Conservation (phyloP, 73 alveolate genomes). For the Breviolum minutum region DNA sequence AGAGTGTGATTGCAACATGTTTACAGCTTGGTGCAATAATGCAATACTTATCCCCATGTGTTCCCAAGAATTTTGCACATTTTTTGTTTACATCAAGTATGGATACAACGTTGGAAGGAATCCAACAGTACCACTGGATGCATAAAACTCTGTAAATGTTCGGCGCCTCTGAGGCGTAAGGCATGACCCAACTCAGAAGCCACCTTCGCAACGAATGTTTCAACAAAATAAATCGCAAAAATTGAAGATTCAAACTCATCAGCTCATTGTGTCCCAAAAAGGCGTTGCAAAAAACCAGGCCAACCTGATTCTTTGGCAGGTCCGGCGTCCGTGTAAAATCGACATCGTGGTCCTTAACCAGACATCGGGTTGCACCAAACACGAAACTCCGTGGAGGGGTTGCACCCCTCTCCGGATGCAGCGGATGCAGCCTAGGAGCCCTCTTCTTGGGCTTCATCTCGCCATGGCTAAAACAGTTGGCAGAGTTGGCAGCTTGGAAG, state of each 20-base stretch:
- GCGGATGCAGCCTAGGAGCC: not conserved
- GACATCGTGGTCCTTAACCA: slow-evolving; percentile 47
- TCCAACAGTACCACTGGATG: too few relatives aligned
- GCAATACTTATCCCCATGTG: too few relatives aligned
- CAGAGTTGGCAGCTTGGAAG: not conserved
- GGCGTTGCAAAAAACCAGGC: not conserved
- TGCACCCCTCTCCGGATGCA: not conserved
- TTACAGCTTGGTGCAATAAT: not conserved
- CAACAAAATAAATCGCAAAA: too few relatives aligned
- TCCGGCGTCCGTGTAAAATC: slow-evolving; percentile 36
- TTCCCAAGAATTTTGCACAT: too few relatives aligned
- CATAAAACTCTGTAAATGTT: not conserved
- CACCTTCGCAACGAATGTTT: not conserved
- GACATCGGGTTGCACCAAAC: not conserved
- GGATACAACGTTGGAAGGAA: too few relatives aligned
- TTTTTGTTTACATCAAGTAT: too few relatives aligned
- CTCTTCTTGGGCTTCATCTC: slow-evolving; percentile 35
- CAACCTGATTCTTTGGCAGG: slow-evolving; percentile 62
- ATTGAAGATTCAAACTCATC: not conserved
- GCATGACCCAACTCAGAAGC: slow-evolving; percentile 68
- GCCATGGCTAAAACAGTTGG: not conserved
- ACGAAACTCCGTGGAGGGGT: too few relatives aligned
- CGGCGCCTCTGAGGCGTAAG: not conserved
- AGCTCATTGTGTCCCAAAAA: not conserved
- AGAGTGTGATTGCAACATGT: too few relatives aligned